These are phyloP conservation scores for Bertia moriformis DNA, from an alignment of 2,329 filamentous ascomycete species.

Conservation along the genomic window DNA sequence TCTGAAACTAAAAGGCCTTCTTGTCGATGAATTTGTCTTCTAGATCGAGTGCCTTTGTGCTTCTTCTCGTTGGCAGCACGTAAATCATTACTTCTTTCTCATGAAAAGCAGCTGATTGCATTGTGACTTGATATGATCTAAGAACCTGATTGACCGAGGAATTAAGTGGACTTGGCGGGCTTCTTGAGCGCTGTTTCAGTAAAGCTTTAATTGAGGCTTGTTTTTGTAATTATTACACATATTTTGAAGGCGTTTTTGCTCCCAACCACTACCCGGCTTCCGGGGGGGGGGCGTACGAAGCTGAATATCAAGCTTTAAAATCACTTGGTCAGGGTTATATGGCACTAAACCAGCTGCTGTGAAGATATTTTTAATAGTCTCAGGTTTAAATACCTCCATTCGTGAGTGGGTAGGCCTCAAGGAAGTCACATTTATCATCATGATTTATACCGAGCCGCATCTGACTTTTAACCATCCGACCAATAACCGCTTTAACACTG, in stretches of 20 bases:
- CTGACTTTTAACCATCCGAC: conserved; percentile 8
- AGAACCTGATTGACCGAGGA: too few species aligned
- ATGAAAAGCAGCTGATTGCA: too few species aligned
- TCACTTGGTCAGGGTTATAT: neutral
- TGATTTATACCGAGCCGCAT: conserved; percentile 9
- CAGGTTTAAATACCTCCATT: neutral
- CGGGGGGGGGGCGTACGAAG: neutral
- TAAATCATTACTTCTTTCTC: too few species aligned
- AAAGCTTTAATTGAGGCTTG: too few species aligned
- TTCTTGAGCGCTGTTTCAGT: too few species aligned
- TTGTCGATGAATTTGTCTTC: too few species aligned
- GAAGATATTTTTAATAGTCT: neutral
- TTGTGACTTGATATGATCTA: too few species aligned
- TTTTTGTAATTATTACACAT: too few species aligned
- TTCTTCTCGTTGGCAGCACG: too few species aligned
- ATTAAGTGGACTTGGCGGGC: too few species aligned
- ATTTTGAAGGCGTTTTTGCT: conserved; percentile 1
- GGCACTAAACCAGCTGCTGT: neutral
- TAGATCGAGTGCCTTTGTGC: too few species aligned
- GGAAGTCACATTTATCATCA: conserved; percentile 10
- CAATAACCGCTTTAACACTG: conserved; percentile 13
- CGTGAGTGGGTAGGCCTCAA: conserved; percentile 6
- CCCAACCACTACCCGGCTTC: neutral
- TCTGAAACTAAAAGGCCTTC: too few species aligned
- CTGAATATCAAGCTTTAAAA: neutral